Conservation (phyloP, 2,329 filamentous ascomycete genomes). For the Botryosphaeria dothidea region DNA sequence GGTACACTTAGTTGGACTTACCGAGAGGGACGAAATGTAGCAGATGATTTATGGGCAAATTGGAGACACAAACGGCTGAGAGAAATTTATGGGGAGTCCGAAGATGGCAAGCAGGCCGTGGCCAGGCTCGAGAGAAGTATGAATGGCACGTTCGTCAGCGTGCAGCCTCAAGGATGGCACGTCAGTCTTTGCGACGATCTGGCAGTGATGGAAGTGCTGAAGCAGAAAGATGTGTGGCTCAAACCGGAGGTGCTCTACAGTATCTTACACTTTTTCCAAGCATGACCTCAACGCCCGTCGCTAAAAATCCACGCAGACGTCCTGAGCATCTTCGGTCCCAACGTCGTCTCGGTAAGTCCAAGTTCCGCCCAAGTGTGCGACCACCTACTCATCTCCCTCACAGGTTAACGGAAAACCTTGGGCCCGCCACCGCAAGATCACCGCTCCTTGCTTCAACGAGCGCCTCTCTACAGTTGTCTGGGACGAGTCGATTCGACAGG, state of each 20-base stretch:
- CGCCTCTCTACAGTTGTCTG: conserved; percentile 40
- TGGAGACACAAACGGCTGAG: neutral
- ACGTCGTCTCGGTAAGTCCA: neutral
- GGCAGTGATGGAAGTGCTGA: neutral
- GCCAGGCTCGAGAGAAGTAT: neutral
- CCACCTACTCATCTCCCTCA: neutral
- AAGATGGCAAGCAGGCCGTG: neutral
- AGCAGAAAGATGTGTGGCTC: neutral
- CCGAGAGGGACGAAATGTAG: neutral
- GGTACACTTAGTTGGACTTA: neutral
- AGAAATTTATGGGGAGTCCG: neutral
- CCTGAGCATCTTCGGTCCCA: neutral
- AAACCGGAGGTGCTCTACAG: neutral
- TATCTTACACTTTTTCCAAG: neutral
- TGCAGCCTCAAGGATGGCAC: neutral
- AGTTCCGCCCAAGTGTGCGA: neutral
- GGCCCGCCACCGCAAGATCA: conserved; percentile 46
- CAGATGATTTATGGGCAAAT: neutral
- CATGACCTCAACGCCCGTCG: too few species aligned
- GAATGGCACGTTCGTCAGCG: neutral
- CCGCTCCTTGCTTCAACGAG: conserved; percentile 47
- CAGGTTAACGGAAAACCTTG: conserved; percentile 32
- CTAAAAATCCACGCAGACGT: too few species aligned
- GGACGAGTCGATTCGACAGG: neutral
- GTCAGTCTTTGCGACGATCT: neutral